Evolutionary conservation across 345 rosid genomes (phyloP).

Genomic region (Salix udensis): DNA sequence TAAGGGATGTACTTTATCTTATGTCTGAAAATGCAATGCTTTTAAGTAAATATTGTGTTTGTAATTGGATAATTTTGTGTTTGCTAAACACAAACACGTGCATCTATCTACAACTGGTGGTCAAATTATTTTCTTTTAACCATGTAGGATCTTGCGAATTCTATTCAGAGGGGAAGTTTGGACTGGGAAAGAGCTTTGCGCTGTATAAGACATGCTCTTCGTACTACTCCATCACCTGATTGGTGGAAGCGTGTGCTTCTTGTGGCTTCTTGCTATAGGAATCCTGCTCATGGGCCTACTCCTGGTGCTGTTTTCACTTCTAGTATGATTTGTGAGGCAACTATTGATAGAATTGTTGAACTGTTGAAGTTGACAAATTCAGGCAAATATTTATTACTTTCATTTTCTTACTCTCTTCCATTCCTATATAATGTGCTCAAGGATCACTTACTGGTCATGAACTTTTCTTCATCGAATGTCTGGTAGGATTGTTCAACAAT

Average conservation of each 20-base stretch:
- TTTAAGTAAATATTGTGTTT: too few relatives aligned
- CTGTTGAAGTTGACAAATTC: slow-evolving; percentile 87
- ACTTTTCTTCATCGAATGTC: background rate
- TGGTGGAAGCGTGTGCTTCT: slow-evolving; percentile 99
- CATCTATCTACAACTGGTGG: background rate
- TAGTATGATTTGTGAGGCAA: slow-evolving; percentile 94
- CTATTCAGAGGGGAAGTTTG: slow-evolving; percentile 87
- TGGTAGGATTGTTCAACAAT: background rate
- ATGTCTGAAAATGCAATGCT: too few relatives aligned
- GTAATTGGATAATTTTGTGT: too few relatives aligned
- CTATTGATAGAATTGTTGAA: slow-evolving; percentile 84
- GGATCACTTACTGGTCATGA: background rate
- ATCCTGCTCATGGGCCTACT: slow-evolving; percentile 62
- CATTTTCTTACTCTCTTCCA: background rate
- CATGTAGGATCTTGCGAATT: slow-evolving; percentile 79
- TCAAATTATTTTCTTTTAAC: slow-evolving; percentile 5
- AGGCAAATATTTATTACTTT: slow-evolving; percentile 46
- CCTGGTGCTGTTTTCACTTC: slow-evolving; percentile 95
- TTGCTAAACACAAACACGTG: too few relatives aligned
- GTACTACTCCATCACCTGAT: slow-evolving; percentile 96
- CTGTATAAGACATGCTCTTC: slow-evolving; percentile 91
- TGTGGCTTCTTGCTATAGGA: slow-evolving; percentile 78
- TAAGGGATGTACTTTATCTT: too few relatives aligned
- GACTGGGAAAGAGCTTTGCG: slow-evolving; percentile 99
- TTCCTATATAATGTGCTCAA: background rate